Evolutionary conservation across 352 stramenopile genomes (phyloP).

Genomic region (Phytophthora sp.): DNA sequence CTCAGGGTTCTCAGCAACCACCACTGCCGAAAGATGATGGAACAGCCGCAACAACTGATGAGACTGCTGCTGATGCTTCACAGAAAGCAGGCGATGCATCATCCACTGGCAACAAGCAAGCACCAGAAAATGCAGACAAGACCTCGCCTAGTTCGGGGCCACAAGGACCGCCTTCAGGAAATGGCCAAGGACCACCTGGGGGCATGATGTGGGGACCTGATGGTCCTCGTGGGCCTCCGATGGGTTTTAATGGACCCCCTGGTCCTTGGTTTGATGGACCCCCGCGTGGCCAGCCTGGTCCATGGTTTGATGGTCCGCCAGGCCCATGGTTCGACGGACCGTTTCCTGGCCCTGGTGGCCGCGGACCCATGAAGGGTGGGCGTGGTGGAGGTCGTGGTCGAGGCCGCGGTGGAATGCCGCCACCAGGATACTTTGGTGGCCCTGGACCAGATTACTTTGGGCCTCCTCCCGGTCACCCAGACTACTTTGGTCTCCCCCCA

Average conservation of each 20-base stretch:
- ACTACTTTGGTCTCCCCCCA: slow-evolving; percentile 76
- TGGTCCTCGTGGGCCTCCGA: slow-evolving; percentile 48
- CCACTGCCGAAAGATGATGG: slow-evolving; percentile 45
- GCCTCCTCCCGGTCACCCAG: slow-evolving; percentile 68
- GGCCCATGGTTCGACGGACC: slow-evolving; percentile 84
- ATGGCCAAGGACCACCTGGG: slow-evolving; percentile 31
- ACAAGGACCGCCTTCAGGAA: slow-evolving; percentile 40
- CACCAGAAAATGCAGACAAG: slow-evolving; percentile 29
- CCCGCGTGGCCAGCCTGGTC: slow-evolving; percentile 55
- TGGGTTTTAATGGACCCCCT: slow-evolving; percentile 60
- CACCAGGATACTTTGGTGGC: slow-evolving; percentile 72
- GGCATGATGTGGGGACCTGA: slow-evolving; percentile 39
- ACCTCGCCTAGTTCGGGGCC: slow-evolving; percentile 18
- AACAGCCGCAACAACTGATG: not conserved
- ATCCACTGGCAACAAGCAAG: slow-evolving; percentile 15
- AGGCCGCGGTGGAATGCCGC: slow-evolving; percentile 48
- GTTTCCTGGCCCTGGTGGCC: slow-evolving; percentile 56
- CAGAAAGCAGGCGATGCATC: slow-evolving; percentile 32
- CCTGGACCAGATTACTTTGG: slow-evolving; percentile 80
- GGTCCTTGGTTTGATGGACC: slow-evolving; percentile 80
- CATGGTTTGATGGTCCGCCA: slow-evolving; percentile 77
- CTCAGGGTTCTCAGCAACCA: slow-evolving; percentile 37
- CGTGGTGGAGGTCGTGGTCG: slow-evolving; percentile 49
- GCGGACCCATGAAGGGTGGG: slow-evolving; percentile 50
- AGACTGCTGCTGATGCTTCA: slow-evolving; percentile 6